Percentiles rank a stretch among this genome's conserved stretches.
Evolutionary conservation across 1,284 basidiomycete genomes (phyloP).

Genomic region (Hypsizygus ulmarius): DNA sequence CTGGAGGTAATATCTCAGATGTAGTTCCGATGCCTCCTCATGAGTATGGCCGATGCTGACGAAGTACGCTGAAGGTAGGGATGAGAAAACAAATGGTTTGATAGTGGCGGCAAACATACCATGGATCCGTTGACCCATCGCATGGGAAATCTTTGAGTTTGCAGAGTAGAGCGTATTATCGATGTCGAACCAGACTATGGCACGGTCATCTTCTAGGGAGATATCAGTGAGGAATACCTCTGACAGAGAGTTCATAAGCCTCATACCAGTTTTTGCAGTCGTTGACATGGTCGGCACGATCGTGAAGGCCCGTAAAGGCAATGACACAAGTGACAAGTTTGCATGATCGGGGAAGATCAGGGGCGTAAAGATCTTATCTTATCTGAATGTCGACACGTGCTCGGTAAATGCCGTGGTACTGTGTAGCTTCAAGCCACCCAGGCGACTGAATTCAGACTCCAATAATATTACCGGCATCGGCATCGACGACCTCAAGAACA

Average conservation of each 20-base stretch:
- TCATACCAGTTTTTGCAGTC: conserved; percentile 9
- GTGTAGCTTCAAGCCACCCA: conserved; percentile 44
- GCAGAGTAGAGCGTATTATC: conserved; percentile 86
- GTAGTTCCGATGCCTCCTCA: conserved; percentile 71
- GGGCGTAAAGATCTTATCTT: conserved; percentile 27
- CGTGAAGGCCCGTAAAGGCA: background rate
- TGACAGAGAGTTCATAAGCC: background rate
- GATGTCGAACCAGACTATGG: conserved; percentile 79
- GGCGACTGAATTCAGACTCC: conserved; percentile 26
- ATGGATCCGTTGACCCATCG: conserved; percentile 81
- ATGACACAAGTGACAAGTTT: background rate
- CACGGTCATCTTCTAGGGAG: conserved; percentile 44
- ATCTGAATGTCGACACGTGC: conserved; percentile 8
- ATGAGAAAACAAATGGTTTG: conserved; percentile 5
- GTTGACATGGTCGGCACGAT: conserved; percentile 11
- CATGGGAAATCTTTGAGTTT: conserved; percentile 70
- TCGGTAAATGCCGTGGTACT: conserved; percentile 39
- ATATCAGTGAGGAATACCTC: conserved; percentile 5
- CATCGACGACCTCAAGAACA: conserved; percentile 50
- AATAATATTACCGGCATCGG: conserved; percentile 41
- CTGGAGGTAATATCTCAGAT: conserved; percentile 72
- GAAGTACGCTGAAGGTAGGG: conserved; percentile 62
- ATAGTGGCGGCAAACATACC: conserved; percentile 38
- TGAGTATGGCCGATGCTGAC: conserved; percentile 64
- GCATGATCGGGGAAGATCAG: no score